These are phyloP conservation scores for Xylaria polymorpha DNA, from an alignment of 2,329 filamentous ascomycete genomes.

Conservation along the genomic window DNA sequence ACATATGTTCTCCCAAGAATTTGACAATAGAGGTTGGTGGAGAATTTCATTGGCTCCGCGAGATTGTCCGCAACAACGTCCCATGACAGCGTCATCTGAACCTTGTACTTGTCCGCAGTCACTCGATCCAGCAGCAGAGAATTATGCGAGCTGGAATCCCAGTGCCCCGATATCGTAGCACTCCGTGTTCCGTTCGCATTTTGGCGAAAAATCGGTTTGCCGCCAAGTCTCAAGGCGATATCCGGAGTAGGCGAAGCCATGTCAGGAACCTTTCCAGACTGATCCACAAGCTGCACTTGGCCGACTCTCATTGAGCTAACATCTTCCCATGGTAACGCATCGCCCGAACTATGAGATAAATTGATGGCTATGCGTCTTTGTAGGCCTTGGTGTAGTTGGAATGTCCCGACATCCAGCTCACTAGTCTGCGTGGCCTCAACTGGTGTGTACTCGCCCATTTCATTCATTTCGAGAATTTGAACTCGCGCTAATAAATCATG, in stretches of 20 bases:
- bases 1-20: conserved; percentile 86
- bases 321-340: conserved; percentile 88
- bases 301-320: conserved; percentile 82
- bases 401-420: conserved; percentile 87
- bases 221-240: conserved; percentile 79
- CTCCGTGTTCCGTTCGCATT: conserved; percentile 92
- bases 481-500: conserved; percentile 91
- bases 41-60: conserved; percentile 88
- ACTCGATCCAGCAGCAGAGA: conserved; percentile 94
- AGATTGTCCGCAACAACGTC: conserved; percentile 85
- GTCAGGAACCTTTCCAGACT: conserved; percentile 85
- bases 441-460: conserved; percentile 89
- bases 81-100: conserved; percentile 89
- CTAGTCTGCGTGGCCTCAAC: conserved; percentile 91
- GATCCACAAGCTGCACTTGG: conserved; percentile 84
- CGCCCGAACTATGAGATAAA: conserved; percentile 90
- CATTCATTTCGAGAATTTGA: conserved; percentile 90
- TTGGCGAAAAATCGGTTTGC: conserved; percentile 81
- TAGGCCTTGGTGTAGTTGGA: conserved; percentile 93
- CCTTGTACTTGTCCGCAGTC: conserved; percentile 90
- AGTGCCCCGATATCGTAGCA: conserved; percentile 88
- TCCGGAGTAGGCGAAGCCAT: conserved; percentile 78
- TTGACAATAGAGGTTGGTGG: conserved; percentile 82
- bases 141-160: conserved; percentile 94
- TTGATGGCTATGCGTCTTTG: conserved; percentile 89